Conservation (phyloP, 176 grass and related monocot genomes). For the bread wheat (Triticum aestivum) region IWGSC_CS_RefSeq_v2.1 NC_057800.1:462434501-462435000, state of each 20-base stretch:
- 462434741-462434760: background rate
- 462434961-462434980: background rate
- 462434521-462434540: background rate
- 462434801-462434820: background rate
- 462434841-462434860: background rate
- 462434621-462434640: background rate
- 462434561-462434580: background rate
- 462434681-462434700: background rate
- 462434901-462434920: background rate
- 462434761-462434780: background rate
- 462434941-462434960: background rate
- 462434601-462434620: background rate
- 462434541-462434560: background rate
- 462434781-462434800: background rate
- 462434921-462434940: constrained; percentile 13
- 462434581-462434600: background rate
- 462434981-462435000: constrained; percentile 23
- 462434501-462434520: background rate
- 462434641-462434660: background rate
- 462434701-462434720: background rate
- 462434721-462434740: background rate
- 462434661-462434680: background rate
- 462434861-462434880: background rate
- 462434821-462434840: background rate
- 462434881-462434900: background rate